Base-by-base conservation (phyloP, 768 basidiomycete species). In the Pholiota microspora region DNA sequence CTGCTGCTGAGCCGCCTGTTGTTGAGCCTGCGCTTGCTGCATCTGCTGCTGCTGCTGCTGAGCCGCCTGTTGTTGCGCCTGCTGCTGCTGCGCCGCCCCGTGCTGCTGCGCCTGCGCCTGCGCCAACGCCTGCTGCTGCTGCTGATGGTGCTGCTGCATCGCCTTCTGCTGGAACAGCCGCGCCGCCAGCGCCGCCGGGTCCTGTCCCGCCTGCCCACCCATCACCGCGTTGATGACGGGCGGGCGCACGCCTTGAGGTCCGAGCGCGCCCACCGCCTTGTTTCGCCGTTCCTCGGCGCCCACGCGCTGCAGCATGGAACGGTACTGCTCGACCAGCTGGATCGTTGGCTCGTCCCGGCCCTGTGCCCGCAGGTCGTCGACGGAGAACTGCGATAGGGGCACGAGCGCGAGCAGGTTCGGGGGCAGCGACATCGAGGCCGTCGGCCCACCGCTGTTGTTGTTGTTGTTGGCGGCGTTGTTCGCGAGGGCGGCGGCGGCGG, bases 301-400 rank as follows among this genome's bases (percentile, higher is more conserved):
- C 21, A 67, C 65, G 45, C 74, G 69, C 61, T 81, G 79, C 31
- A 83, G 59, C 27, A 67, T 63, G n/a, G 72, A 52, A 53, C 88
- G 81, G 60, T 86, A 65, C 2, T 60, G 59, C 60, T 90, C 88
- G 32, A 89, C 80, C 54, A 81, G 73, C 28, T 68, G 55, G 45
- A 91, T 84, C 51, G 82, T 67, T 45, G 72, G 58, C 18, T 83
- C 81, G 4, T 73, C 69, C 7, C 87, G 66, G 12, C 76, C 75
- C 35, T 73, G 76, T 12, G 70, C 70, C 9, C 81, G 82, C 55
- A 91, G 76, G 38, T 88, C 83, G 4, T 71, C 66, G 2, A 70
- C 71, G 12, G 77, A 70, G 49, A 71, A 58, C 45, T 77, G 64
- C 15, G 82, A 78, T 63, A 77, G 82, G 15, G 67, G 65, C 44